Base-by-base conservation (phyloP, 2,329 filamentous ascomycete genomes). In the Trichothecium roseum region DNA sequence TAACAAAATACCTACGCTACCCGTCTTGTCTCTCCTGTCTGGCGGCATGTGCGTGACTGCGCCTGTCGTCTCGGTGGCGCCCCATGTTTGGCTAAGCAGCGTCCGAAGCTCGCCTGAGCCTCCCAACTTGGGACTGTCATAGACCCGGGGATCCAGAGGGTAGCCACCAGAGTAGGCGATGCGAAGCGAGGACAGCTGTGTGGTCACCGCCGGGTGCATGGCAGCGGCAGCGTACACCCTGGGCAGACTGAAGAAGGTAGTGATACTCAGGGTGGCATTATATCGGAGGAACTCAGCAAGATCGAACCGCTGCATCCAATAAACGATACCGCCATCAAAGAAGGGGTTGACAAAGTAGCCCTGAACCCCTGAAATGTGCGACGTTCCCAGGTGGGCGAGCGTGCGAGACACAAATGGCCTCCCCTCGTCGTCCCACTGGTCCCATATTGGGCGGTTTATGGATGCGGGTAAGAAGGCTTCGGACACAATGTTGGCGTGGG, bases 261-360 rank as follows among this genome's bases (percentile, higher is more conserved):
- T 75, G 41, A 77, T 63, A 12, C 54, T 51, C 45, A 70, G 66
- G 34, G 60, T 59, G 28, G 62, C 61, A 43, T 60, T 63, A 50
- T 75, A 67, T 28, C 57, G 53, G 36, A 78, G 60, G 47, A 81
- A 77, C 24, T 65, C 56, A 3, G 51, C 47, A 39, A 75, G 72
- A 39, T 74, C 64, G 48, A 80, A 80, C 28, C 59, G 62, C 4
- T 64, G 57, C 75, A 81, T 79, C 75, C 75, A 80, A 58, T 74
- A 79, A 3, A 72, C 60, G 1, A 58, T 54, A 3, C 63, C 62
- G 18, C 63, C 68, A 22, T 61, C 51, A 38, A 64, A 67, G 8
- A 54, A 48, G 1, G 51, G 46, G 30, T 60, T 57, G 33, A 65
- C 44, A 9, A 69, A 54, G 40, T 66, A 67, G 12, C 55, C 51